Percentiles rank a stretch among this genome's conserved stretches.
Conservation (phyloP, 805 yeast species). For the Komagataella pseudopastoris region DNA sequence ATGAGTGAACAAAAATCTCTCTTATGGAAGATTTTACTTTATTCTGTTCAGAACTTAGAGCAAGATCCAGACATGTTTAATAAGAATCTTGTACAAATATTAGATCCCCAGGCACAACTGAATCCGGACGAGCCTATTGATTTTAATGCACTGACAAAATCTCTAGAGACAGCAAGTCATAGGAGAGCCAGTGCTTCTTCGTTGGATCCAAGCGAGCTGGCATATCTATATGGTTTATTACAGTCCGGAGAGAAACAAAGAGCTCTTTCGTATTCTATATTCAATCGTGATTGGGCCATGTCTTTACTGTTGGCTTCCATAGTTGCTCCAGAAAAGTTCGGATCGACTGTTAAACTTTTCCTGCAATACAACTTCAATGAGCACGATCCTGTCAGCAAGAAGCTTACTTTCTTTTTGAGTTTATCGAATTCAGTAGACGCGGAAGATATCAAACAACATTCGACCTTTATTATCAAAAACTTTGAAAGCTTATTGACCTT, state of each 20-base stretch:
- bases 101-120: constrained; percentile 29
- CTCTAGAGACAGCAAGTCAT: constrained; percentile 3
- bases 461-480: constrained; percentile 6
- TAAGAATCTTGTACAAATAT: constrained; percentile 19
- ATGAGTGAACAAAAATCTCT: constrained; percentile 9
- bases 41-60: constrained; percentile 13
- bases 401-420: constrained; percentile 16
- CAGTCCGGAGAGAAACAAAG: constrained; percentile 52
- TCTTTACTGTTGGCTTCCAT: constrained; percentile 61
- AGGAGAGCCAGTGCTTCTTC: constrained; percentile 13
- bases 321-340: constrained; percentile 37
- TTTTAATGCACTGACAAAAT: constrained; percentile 6
- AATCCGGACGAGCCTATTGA: constrained; percentile 7
- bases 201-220: constrained; percentile 11
- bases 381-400: constrained; percentile 11
- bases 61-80: constrained; percentile 15
- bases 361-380: constrained; percentile 7
- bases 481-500: constrained; percentile 16
- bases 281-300: constrained; percentile 61
- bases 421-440: constrained; percentile 5
- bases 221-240: constrained; percentile 21
- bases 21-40: constrained; percentile 14
- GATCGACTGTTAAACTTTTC: constrained; percentile 29
- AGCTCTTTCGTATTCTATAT: constrained; percentile 52
- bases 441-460: not conserved